Evolutionary conservation across 2,329 filamentous ascomycete genomes (phyloP).

Genomic region (Emergomyces pasteurianus): DNA sequence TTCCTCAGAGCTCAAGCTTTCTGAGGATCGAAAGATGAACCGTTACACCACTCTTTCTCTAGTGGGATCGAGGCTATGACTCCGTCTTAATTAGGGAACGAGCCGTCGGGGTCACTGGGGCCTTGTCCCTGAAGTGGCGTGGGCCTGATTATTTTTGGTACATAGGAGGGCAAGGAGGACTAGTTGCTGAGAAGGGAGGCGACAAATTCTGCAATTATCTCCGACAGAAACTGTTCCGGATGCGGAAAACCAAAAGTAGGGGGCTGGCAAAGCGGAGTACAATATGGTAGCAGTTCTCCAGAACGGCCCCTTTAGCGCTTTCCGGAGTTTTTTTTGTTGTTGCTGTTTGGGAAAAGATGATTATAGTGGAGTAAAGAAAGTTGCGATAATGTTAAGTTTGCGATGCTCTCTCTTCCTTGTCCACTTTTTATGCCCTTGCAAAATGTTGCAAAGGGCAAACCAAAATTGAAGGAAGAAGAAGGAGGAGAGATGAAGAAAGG

Average conservation of each 20-base stretch:
- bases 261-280: not conserved
- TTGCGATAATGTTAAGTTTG: not conserved
- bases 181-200: not conserved
- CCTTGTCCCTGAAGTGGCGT: slow-evolving; percentile 2
- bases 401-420: not conserved
- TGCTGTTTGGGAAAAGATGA: slow-evolving; percentile 1
- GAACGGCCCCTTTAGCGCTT: not conserved
- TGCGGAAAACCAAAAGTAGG: not conserved
- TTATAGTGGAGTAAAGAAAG: slow-evolving; percentile 1
- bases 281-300: not conserved
- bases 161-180: not conserved
- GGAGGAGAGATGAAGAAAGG: not conserved
- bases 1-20: slow-evolving; percentile 4
- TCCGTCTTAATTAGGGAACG: slow-evolving; percentile 1
- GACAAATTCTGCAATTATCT: not conserved
- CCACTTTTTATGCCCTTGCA: not conserved
- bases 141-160: slow-evolving; percentile 2
- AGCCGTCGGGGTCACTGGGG: slow-evolving; percentile 1
- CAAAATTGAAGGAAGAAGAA: not conserved
- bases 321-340: not conserved
- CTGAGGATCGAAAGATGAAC: not conserved
- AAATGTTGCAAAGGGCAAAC: not conserved
- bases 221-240: not conserved
- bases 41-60: slow-evolving; percentile 1
- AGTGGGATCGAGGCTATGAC: not conserved